phyloP scores from a whole-genome alignment of 1,284 basidiomycete genomes.

The Ganoderma sinense region DNA sequence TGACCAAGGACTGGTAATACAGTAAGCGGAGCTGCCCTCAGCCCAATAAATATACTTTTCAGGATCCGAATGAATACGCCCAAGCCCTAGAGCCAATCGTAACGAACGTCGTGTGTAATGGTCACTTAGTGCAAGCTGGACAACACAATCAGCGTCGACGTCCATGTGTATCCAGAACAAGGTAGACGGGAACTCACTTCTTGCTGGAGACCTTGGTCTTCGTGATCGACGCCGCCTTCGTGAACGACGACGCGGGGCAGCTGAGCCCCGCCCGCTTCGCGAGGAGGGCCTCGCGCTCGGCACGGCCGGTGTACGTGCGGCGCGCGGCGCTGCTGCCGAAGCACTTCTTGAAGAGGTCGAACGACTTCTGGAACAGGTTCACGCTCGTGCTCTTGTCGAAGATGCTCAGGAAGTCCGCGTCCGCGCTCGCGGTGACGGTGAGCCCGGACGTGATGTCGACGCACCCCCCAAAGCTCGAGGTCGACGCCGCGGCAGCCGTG shows the following conservation, averaged over 20 bases:
- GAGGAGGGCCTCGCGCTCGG: constrained; percentile 20
- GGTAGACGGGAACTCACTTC: constrained; percentile 17
- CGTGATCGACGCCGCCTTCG: constrained; percentile 16
- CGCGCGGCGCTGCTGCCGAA: constrained; percentile 29
- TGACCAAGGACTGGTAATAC: constrained; percentile 23
- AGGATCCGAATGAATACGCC: constrained; percentile 19
- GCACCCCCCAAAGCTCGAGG: constrained; percentile 33
- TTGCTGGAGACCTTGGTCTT: constrained; percentile 20
- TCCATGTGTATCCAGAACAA: not conserved
- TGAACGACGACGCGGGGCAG: constrained; percentile 21
- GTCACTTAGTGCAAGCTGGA: constrained; percentile 16
- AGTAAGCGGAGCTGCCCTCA: constrained; percentile 22
- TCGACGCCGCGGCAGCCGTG: not conserved
- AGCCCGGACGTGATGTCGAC: constrained; percentile 38
- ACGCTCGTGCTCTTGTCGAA: constrained; percentile 37
- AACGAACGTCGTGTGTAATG: constrained; percentile 13
- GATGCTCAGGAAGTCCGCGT: constrained; percentile 38
- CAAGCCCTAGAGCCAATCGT: constrained; percentile 23
- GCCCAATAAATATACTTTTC: constrained; percentile 23
- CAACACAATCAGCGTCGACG: not conserved
- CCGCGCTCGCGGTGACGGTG: constrained; percentile 35
- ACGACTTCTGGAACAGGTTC: constrained; percentile 37
- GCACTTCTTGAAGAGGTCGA: constrained; percentile 41
- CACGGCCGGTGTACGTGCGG: constrained; percentile 24
- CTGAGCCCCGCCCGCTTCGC: constrained; percentile 14